Evolutionary conservation across 225 moss, liverwort and hornwort species (phyloP).

Genomic region (Lunularia cruciata): DNA sequence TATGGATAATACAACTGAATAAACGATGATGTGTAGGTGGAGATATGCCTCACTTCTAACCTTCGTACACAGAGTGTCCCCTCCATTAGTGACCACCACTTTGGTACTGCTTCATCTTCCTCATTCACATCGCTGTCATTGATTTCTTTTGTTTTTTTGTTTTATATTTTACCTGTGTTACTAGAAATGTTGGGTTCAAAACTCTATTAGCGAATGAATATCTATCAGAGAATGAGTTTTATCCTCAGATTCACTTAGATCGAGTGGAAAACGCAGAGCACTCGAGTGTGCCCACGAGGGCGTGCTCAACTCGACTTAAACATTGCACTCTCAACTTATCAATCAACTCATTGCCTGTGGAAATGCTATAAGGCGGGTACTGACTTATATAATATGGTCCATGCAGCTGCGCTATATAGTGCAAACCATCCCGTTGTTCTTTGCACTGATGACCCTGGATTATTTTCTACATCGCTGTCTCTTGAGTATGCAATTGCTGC

Average conservation of each 20-base stretch:
- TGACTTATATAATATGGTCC: background rate
- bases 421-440: constrained; percentile 38
- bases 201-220: no score
- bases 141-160: no score
- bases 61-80: constrained; percentile 23
- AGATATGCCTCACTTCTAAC: constrained; percentile 41
- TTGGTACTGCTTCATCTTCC: constrained; percentile 19
- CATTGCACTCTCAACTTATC: no score
- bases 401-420: constrained; percentile 30
- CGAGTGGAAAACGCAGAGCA: no score
- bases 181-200: no score
- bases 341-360: no score
- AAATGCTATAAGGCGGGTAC: background rate
- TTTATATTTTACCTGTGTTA: no score
- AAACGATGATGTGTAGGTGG: constrained; percentile 23
- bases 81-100: constrained; percentile 37
- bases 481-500: constrained; percentile 35
- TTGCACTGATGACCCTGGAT: constrained; percentile 41
- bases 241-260: no score
- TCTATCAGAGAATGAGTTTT: no score
- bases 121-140: no score
- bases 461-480: constrained; percentile 37
- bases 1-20: background rate
- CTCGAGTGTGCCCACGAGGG: no score
- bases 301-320: no score